Evolutionary conservation across 2,329 filamentous ascomycete genomes (phyloP), one percentile per base, ranked within the genome.

Genomic region (Neobulgaria alba): DNA sequence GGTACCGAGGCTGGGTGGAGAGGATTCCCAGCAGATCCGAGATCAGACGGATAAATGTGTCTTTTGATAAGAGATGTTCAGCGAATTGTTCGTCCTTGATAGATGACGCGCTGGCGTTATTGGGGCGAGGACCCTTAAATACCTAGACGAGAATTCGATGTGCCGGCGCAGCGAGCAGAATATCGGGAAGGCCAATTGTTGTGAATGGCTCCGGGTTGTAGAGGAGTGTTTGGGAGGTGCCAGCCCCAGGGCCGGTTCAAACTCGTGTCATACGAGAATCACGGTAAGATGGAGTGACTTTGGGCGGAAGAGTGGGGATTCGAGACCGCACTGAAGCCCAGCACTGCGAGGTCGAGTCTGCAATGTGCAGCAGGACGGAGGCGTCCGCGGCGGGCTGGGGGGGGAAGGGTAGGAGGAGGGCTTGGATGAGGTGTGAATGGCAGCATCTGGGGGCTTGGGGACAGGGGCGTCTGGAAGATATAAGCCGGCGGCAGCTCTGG

Each of bases 191-290:
- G 18, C 10, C 21, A 20, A 33, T 33, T 30, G 18, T 32, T 31
- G 30, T 14, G 20, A 14, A 33, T 39, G 42, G 37, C 29, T 36
- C 35, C 43, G 46, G 26, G 26, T 37, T 41, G 17, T 45, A 34
- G 32, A 39, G n/a, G 33, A 31, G 29, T 45, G 49, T 46, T 47
- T 50, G 38, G 36, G 38, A 36, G 33, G 17, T 43, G 21, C 37
- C 39, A 42, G 43, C 32, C 46, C 46, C 37, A 42, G 36, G 33
- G 36, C 45, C 48, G 48, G 43, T 48, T 51, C 41, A 38, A 48
- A 44, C 44, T 52, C 51, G 47, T 52, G 32, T 52, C 48, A 38
- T 52, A 51, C 51, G 50, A 54, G 45, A 29, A 41, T 39, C 36
- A 43, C 29, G 31, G 35, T 18, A 14, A 18, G 20, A 51, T 54